A percentile compares a stretch with the other conserved stretches of the same genome.
Conservation (phyloP, 306 rosid genomes). For the Vachellia pachyceras region DNA sequence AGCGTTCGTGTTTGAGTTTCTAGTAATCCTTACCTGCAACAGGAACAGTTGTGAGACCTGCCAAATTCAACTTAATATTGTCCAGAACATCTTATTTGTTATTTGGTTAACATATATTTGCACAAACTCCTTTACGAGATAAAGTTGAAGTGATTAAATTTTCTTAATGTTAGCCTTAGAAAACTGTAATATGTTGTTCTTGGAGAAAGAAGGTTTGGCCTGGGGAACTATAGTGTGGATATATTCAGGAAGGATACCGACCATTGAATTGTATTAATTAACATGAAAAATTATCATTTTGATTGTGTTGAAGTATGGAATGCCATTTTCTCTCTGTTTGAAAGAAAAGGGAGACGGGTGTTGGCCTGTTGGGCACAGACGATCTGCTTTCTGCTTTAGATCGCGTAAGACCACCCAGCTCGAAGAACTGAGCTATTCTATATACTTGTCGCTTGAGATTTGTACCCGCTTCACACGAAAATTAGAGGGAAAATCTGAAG, state of each 20-base stretch:
- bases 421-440: background rate
- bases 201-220: conserved; percentile 2
- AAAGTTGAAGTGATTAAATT: background rate
- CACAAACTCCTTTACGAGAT: background rate
- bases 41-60: background rate
- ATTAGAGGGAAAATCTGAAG: background rate
- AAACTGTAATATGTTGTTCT: background rate
- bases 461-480: background rate
- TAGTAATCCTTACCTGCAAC: background rate
- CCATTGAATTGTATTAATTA: no score
- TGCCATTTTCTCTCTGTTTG: background rate
- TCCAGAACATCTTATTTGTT: background rate
- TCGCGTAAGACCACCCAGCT: no score
- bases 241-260: background rate
- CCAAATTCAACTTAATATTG: background rate
- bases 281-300: background rate
- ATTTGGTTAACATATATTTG: background rate
- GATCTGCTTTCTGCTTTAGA: no score
- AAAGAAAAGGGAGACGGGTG: no score
- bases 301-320: background rate
- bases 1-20: background rate
- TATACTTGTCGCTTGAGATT: background rate
- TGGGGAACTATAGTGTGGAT: background rate
- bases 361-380: no score
- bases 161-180: background rate